phyloP scores from a whole-genome alignment of 257 asterid species.

The Oldenlandia corymbosa region DNA sequence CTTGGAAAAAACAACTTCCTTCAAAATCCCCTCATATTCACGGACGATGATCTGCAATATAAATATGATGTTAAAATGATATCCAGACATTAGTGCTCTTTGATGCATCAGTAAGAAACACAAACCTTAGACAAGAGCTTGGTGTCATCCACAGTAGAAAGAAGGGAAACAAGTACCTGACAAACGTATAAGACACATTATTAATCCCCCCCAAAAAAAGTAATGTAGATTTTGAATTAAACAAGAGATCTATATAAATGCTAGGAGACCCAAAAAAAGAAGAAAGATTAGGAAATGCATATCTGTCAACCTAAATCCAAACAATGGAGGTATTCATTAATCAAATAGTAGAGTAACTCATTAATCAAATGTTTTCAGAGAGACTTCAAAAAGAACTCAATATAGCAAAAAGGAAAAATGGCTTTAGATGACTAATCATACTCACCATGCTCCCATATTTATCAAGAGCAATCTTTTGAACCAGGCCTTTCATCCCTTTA shows the following conservation, averaged over 20 bases:
- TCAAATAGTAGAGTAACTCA: neutral
- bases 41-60: constrained; percentile 56
- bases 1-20: constrained; percentile 76
- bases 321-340: neutral
- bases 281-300: neutral
- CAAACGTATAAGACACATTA: constrained; percentile 16
- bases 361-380: neutral
- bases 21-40: constrained; percentile 52
- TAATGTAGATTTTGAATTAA: neutral
- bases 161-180: constrained; percentile 75
- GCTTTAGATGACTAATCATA: constrained; percentile 13
- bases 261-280: neutral
- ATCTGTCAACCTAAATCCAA: neutral
- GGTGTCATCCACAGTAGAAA: constrained; percentile 91
- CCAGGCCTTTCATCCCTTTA: constrained; percentile 78
- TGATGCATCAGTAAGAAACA: constrained; percentile 13
- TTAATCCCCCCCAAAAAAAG: neutral
- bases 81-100: neutral
- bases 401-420: too few species aligned
- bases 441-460: constrained; percentile 64
- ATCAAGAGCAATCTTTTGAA: constrained; percentile 69
- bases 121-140: constrained; percentile 84
- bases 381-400: neutral
- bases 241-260: neutral
- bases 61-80: neutral